Evolutionary conservation across 2,329 filamentous ascomycete genomes (phyloP).

Genomic region (Calonectria hawksworthii): DNA sequence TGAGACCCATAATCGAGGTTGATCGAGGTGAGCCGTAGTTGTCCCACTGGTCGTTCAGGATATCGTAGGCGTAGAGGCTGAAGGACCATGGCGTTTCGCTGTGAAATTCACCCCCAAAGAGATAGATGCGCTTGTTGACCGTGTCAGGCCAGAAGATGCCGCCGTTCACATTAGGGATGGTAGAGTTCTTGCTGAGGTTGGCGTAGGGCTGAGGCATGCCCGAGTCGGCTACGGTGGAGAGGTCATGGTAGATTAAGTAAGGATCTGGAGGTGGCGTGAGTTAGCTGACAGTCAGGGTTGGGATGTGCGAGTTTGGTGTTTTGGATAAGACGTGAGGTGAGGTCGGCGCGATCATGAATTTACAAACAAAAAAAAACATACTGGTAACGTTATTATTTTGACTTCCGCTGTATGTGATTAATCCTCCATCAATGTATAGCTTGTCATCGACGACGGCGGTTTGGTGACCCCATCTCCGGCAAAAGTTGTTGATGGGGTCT

Average conservation of each 20-base stretch:
- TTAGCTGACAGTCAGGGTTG: background rate
- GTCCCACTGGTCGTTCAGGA: conserved; percentile 69
- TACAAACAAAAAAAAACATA: conserved; percentile 57
- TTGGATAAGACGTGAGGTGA: background rate
- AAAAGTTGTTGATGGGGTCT: conserved; percentile 68
- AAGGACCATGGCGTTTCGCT: conserved; percentile 59
- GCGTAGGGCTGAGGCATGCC: conserved; percentile 67
- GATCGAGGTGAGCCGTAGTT: conserved; percentile 55
- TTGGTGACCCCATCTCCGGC: conserved; percentile 70
- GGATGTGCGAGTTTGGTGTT: background rate
- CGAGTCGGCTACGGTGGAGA: conserved; percentile 59
- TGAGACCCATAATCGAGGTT: conserved; percentile 59
- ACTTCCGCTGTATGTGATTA: conserved; percentile 67
- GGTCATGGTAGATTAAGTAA: conserved; percentile 68
- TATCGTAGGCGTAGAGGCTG: conserved; percentile 70
- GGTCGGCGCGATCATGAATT: background rate
- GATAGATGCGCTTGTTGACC: conserved; percentile 73
- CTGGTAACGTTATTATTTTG: conserved; percentile 69
- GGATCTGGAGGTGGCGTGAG: conserved; percentile 30
- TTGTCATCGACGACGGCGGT: conserved; percentile 70
- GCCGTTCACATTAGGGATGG: conserved; percentile 63
- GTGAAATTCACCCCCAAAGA: conserved; percentile 74
- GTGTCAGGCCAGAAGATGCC: conserved; percentile 71
- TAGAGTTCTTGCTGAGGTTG: conserved; percentile 71
- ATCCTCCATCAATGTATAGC: conserved; percentile 74